A percentile compares a stretch with the other conserved stretches of the same genome.
Evolutionary conservation across 495 filamentous ascomycete species (phyloP).

Genomic region (Aspergillus nanangensis): DNA sequence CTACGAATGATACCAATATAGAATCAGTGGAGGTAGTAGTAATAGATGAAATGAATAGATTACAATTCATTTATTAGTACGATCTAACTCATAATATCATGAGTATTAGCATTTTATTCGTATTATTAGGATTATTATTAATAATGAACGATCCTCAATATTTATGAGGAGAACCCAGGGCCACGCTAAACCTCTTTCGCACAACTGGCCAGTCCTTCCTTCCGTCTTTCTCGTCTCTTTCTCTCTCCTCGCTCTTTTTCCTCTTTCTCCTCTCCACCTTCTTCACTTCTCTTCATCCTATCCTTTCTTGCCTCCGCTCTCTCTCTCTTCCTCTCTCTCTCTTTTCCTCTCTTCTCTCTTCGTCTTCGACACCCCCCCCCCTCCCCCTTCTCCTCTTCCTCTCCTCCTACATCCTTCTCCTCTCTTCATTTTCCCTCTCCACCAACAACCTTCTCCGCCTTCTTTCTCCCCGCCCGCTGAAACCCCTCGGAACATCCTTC

Average conservation of each 20-base stretch:
- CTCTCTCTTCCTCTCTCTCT: too few relatives aligned
- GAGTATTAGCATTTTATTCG: too few relatives aligned
- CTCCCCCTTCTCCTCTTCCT: constrained; percentile 13
- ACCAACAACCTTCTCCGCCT: constrained; percentile 26
- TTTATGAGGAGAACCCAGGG: too few relatives aligned
- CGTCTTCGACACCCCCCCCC: constrained; percentile 16
- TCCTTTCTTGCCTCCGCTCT: constrained; percentile 17
- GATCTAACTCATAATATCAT: too few relatives aligned
- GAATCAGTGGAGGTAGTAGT: too few relatives aligned
- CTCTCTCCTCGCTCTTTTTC: constrained; percentile 18
- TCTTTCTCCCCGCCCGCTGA: constrained; percentile 20
- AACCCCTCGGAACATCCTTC: constrained; percentile 11
- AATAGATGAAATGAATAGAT: too few relatives aligned
- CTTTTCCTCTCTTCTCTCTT: constrained; percentile 10
- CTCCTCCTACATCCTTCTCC: constrained; percentile 11
- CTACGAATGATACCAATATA: too few relatives aligned
- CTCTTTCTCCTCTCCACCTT: constrained; percentile 19
- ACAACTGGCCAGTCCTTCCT: too few relatives aligned
- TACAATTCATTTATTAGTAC: too few relatives aligned
- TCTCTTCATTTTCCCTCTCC: constrained; percentile 17
- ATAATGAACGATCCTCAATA: too few relatives aligned
- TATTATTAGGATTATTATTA: too few relatives aligned
- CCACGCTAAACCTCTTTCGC: too few relatives aligned
- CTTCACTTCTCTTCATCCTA: constrained; percentile 9
- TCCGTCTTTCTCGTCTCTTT: constrained; percentile 21